Base-by-base conservation (phyloP, 768 basidiomycete species). In the Gyrodon lividus region DNA sequence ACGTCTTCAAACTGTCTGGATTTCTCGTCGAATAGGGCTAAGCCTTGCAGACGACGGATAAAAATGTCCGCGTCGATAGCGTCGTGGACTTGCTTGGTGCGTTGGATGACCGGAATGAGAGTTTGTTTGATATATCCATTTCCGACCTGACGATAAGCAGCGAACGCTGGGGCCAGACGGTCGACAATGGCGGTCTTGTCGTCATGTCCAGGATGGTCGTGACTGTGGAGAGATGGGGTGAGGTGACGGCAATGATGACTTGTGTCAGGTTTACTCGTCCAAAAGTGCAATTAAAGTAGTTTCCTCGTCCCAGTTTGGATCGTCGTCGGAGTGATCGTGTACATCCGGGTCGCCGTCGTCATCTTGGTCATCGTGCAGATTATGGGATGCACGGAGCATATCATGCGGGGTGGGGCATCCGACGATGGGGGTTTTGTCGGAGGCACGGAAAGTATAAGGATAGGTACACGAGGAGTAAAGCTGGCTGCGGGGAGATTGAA, bases 21-120 rank as follows among this genome's bases (percentile, higher is more conserved):
- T 19, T 75, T 78, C 16, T 75, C 73, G 60, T 86, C 78, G 67
- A 86, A 80, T 6, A 69, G 63, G 10, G 80, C 63, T 31, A 86
- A 62, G 6, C 80, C 83, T 4, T 64, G 65, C 1, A 62, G 55
- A 23, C 66, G 67, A 14, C 59, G 52, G 0, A 69, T 52, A 43
- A 73, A 65, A 24, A 71, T 61, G 58, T 73, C 60, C 28, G 64
- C 55, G 22, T 70, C 69, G 30, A 76, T 46, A 22, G 53, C 53
- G 13, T 61, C 66, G 56, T 76, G 76, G 46, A 70, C 60, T n/a
- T 68, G 61, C 31, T 63, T 68, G 45, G 74, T 67, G 54, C 61
- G 66, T 4, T 65, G 60, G 5, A 69, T 54, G 35, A 70, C 70
- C 3, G 73, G 76, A 14, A 75, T 52, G 48, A 74, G 42, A 6